phyloP scores from a whole-genome alignment of 2,329 filamentous ascomycete genomes.

The Neoascochyta sp. region DNA sequence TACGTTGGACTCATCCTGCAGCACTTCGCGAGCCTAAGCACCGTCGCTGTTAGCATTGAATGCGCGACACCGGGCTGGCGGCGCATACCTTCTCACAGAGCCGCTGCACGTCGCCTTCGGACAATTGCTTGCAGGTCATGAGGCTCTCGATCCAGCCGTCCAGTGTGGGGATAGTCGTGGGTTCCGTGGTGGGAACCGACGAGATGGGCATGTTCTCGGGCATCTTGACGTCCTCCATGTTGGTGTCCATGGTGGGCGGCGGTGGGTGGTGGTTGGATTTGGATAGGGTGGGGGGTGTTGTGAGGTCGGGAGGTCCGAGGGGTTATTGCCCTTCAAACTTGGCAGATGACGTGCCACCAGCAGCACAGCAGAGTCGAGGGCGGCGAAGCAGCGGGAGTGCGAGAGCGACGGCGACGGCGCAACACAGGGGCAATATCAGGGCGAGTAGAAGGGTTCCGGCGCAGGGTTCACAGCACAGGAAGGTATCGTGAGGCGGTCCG shows the following conservation, averaged over 20 bases:
- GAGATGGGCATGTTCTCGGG: conserved; percentile 71
- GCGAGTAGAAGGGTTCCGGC: conserved; percentile 11
- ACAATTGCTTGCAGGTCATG: conserved; percentile 98
- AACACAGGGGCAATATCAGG: conserved; percentile 2
- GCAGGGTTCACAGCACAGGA: conserved; percentile 18
- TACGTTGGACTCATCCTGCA: conserved; percentile 97
- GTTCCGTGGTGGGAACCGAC: conserved; percentile 68
- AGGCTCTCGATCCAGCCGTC: conserved; percentile 98
- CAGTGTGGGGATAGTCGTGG: conserved; percentile 84
- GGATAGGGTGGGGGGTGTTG: conserved; percentile 24
- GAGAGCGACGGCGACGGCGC: too few species aligned
- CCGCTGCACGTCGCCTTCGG: conserved; percentile 89
- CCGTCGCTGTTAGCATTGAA: conserved; percentile 12
- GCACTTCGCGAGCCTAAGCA: conserved; percentile 80
- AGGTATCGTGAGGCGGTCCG: conserved; percentile 18
- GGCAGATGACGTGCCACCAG: conserved; percentile 36
- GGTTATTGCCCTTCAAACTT: conserved; percentile 36
- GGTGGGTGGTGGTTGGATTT: conserved; percentile 19
- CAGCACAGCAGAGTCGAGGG: conserved; percentile 8
- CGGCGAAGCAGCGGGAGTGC: conserved; percentile 3
- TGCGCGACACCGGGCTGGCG: neutral
- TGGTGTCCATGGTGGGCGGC: conserved; percentile 74
- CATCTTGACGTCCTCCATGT: conserved; percentile 96
- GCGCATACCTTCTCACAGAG: conserved; percentile 85
- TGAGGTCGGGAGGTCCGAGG: conserved; percentile 33